These are phyloP conservation scores for Termitomyces sp. DNA, from an alignment of 768 basidiomycete species.

Conservation along the genomic window DNA sequence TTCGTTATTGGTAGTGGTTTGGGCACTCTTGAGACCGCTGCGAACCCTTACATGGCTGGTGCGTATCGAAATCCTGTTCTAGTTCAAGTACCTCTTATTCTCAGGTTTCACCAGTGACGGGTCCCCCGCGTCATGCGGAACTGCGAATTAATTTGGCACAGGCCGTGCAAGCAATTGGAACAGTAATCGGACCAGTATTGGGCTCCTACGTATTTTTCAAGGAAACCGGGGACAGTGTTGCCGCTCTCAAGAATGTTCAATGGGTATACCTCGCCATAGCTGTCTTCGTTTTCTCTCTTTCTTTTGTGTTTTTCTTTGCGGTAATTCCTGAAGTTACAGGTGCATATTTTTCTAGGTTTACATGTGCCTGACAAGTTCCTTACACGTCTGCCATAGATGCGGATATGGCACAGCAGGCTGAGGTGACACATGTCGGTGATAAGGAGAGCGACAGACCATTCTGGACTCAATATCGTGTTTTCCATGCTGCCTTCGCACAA, in stretches of 20 bases:
- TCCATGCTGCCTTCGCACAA: constrained; percentile 30
- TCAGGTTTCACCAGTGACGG: constrained; percentile 19
- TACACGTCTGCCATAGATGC: constrained; percentile 16
- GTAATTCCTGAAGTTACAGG: constrained; percentile 32
- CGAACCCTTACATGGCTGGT: constrained; percentile 34
- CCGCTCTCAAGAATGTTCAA: constrained; percentile 28
- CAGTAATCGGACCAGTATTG: constrained; percentile 29
- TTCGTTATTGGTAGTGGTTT: constrained; percentile 32
- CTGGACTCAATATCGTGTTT: constrained; percentile 24
- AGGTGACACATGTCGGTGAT: constrained; percentile 25
- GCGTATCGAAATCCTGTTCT: not conserved
- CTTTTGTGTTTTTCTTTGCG: constrained; percentile 27
- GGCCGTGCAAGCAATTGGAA: constrained; percentile 28
- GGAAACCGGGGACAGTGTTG: constrained; percentile 25
- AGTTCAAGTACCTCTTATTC: not conserved
- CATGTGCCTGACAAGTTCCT: not conserved
- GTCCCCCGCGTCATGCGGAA: constrained; percentile 30
- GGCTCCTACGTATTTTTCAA: constrained; percentile 32
- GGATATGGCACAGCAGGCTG: constrained; percentile 31
- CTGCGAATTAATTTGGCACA: constrained; percentile 31
- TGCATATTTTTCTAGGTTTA: not conserved
- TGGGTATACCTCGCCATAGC: constrained; percentile 32
- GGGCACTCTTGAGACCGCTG: constrained; percentile 28
- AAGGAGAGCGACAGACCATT: constrained; percentile 23
- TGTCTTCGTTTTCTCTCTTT: constrained; percentile 28